Evolutionary conservation across 345 rosid genomes (phyloP), one percentile per base, ranked within the genome.

Genomic region (Turnera subulata): DNA sequence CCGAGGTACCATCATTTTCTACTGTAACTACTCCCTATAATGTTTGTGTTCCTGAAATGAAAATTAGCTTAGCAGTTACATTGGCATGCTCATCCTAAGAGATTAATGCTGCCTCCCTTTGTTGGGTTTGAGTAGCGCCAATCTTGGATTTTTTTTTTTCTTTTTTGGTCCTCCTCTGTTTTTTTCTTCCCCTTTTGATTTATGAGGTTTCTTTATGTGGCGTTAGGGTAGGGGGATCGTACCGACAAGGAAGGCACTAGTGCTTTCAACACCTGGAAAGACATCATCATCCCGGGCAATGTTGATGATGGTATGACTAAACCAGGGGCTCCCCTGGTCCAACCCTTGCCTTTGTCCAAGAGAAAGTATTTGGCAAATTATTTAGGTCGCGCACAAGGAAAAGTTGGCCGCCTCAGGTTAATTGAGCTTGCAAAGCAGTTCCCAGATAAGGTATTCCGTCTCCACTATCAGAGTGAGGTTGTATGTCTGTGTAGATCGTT

Each of bases 201-300:
- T n/a, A 53, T 40, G 32, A 53, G 17, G 15, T 55, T 65, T 6
- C 32, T 22, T 56, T 20, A n/a, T n/a, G n/a, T n/a, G 47, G 35
- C 20, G 65, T 39, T 71, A 66, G 53, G 70, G 76, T 75, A 93
- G 99, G 99, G 90, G 50, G 96, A 93, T 67, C 78, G 97, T 65
- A 93, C 99, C 64, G 99, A 89, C 67, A 89, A 85, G 83, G 84
- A 76, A 80, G 92, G 82, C 62, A 74, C 77, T 10, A 89, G 83
- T 74, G 95, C 99, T 46, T 93, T 89, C 50, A 87, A 82, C 76
- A 84, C 99, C 52, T 93, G 99, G 99, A 93, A 93, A 76, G 99
- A 89, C 68, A 85, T 91, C 60, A 84, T 91, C 57, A 85, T 91
- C 69, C 98, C 98, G 25, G 98, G 98, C 54, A 88, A 93, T 59